Percentiles rank a stretch among this genome's conserved stretches.
Evolutionary conservation across 495 filamentous ascomycete genomes (phyloP).

Genomic region (Aspergillus biplanus): DNA sequence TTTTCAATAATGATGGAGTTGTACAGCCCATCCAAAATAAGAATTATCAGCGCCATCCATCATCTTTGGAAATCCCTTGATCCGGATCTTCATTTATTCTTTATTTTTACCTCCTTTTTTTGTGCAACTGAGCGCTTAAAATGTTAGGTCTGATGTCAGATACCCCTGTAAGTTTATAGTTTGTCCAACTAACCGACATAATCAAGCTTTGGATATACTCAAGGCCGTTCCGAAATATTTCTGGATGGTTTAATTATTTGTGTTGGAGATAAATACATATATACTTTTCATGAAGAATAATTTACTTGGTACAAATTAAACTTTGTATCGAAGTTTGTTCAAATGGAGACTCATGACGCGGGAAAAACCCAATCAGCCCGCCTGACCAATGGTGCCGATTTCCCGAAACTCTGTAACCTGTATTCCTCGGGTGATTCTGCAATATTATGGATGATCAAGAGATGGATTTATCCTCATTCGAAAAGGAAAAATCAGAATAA

Average conservation of each 20-base stretch:
- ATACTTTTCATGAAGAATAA: not conserved
- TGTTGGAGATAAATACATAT: not conserved
- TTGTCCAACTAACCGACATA: constrained; percentile 4
- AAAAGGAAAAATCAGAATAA: too few relatives aligned
- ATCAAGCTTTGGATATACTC: constrained; percentile 14
- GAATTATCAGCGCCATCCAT: not conserved
- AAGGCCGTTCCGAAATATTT: not conserved
- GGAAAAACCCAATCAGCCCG: constrained; percentile 7
- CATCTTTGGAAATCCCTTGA: not conserved
- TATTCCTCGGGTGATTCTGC: not conserved
- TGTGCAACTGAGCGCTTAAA: not conserved
- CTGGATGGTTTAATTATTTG: not conserved
- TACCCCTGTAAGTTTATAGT: constrained; percentile 4
- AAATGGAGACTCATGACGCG: constrained; percentile 3
- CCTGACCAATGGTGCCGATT: constrained; percentile 9
- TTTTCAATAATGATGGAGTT: not conserved
- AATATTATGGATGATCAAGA: not conserved
- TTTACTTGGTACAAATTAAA: not conserved
- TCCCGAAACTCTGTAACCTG: constrained; percentile 8
- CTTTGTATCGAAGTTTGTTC: not conserved
- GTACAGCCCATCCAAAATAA: constrained; percentile 3
- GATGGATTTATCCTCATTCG: not conserved
- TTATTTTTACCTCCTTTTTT: not conserved
- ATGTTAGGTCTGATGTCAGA: not conserved
- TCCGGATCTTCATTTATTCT: not conserved